Base-by-base conservation (phyloP, 495 filamentous ascomycete genomes). In the Neurospora terricola region DNA sequence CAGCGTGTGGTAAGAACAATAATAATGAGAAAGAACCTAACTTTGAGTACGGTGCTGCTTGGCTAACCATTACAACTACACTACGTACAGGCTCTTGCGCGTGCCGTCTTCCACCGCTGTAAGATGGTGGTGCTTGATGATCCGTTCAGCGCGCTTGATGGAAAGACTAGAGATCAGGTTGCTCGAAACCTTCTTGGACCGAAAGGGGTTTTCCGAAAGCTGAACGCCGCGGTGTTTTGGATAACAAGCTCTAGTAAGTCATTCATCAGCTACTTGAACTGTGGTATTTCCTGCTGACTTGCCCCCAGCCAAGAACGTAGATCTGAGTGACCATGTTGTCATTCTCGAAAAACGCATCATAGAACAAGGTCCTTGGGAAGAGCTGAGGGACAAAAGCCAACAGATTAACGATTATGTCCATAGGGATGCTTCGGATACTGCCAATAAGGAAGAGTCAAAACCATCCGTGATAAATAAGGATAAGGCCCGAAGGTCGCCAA, bases 1-100 rank as follows among this genome's bases (percentile, higher is more conserved):
- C 89, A 91, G 74, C 81, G 89, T 27, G 88, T 81, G 38, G 78
- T 80, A 70, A 72, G 43, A 38, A 8, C 36, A 9, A 70, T 6
- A 14, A 36, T 2, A 45, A 40, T 5, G 30, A 59, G 27, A 18
- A 18, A 12, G 7, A 30, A 14, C n/a, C n/a, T n/a, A n/a, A 37
- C n/a, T 30, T 11, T 40, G 9, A 30, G 69, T 30, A 34, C 30
- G 34, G 8, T 38, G 11, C 11, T 71, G 36, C 7, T 37, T 37
- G 37, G 11, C 48, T 59, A 14, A 59, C 11, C 7, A 7, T 21
- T 21, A 21, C 3, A 21, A n/a, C n/a, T 48, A 10, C 7, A n/a
- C 2, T 9, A 45, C 3, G 30, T 18, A 18, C 27, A 81, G 79
- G 79, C 80, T 30, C 77, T 84, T 2, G 83, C 83, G 1, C 78